phyloP scores from a whole-genome alignment of 495 filamentous ascomycete genomes.

The Penicillium waksmanii region DNA sequence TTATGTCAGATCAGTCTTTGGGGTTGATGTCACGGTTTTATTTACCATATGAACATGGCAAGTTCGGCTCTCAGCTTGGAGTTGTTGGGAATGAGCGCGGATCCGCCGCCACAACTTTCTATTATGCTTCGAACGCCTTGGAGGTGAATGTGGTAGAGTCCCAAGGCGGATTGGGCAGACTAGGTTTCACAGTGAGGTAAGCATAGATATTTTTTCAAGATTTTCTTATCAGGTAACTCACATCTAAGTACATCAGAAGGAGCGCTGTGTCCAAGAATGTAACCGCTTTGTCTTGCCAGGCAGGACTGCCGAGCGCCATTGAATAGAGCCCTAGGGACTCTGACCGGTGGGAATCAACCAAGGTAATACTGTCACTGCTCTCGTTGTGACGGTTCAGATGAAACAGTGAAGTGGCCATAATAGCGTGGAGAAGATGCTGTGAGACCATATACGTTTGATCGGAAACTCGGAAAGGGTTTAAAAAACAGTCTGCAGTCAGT shows the following conservation, averaged over 20 bases:
- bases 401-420: not conserved
- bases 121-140: constrained; percentile 1
- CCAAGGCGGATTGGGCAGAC: not conserved
- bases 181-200: not conserved
- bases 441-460: not conserved
- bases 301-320: not conserved
- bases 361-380: not conserved
- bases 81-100: constrained; percentile 3
- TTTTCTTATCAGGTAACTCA: not conserved
- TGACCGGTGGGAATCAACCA: not conserved
- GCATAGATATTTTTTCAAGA: not conserved
- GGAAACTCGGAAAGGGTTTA: not conserved
- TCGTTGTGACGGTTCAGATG: not conserved
- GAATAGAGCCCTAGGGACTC: not conserved
- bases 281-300: not conserved
- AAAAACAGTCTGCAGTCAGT: not conserved
- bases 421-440: not conserved
- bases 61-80: constrained; percentile 8
- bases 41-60: constrained; percentile 21
- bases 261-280: not conserved
- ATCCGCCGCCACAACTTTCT: constrained; percentile 7
- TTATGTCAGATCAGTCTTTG: not conserved
- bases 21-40: too few species aligned
- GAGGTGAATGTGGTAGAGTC: not conserved
- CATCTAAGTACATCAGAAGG: not conserved